Evolutionary conservation across 768 basidiomycete species (phyloP), one percentile per base, ranked within the genome.

Genomic region (Boletus huronensis): DNA sequence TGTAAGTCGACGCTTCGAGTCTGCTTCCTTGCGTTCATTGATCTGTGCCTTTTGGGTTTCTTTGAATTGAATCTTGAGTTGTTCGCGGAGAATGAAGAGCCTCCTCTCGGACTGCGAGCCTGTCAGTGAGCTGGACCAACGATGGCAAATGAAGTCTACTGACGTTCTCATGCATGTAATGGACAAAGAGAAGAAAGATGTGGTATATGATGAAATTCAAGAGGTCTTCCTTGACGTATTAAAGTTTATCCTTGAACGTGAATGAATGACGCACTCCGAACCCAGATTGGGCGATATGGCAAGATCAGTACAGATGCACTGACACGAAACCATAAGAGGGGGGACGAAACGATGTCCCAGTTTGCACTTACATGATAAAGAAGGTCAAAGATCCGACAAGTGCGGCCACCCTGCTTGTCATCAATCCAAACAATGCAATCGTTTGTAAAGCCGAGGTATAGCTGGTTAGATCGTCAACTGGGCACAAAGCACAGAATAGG

Each of bases 141-240:
- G 19, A 19, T 40, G 7, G 31, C 16, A 23, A 10, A 25, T 11
- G 3, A 28, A 23, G 16, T 42, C 21, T n/a, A 46, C 81, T 60
- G 58, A 82, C 83, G 41, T 72, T 79, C 70, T 87, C 85, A 43
- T 80, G 75, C 73, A 80, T 80, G 58, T 84, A 86, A 67, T 85
- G 83, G 4, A 88, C 81, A 64, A 87, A 91, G 19, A 94, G 80
- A 55, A 96, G 72, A 70, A 95, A 93, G 4, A 73, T 77, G 57
- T 93, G 88, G 68, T 88, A 95, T n/a, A 90, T 64, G 49, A 86
- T 69, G 62, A 90, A 88, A 72, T 86, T 83, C 62, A 88, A 77
- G 69, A 84, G 75, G 64, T 79, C 83, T 85, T 57, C 10, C 29
- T 39, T 36, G 45, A 43, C 21, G 26, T 44, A 41, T 64, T 23